A percentile compares a stretch with the other conserved stretches of the same genome.
Conservation (phyloP, 2,329 filamentous ascomycete genomes). For the Colletotrichum sp. region DNA sequence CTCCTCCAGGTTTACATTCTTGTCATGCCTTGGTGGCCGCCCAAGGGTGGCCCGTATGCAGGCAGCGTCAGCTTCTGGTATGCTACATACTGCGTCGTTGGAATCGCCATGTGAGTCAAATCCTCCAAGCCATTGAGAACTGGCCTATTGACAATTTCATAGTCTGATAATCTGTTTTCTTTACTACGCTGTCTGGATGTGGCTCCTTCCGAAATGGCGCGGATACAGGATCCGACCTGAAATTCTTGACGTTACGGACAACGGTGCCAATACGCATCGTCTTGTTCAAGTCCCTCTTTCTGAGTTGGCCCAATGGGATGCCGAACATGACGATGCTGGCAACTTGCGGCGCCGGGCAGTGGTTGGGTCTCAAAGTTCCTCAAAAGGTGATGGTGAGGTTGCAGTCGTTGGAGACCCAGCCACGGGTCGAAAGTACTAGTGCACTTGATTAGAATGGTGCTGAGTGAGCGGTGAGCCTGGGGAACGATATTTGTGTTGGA, state of each 20-base stretch:
- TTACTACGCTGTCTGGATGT: conserved; percentile 66
- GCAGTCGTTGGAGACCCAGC: not conserved
- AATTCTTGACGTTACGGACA: conserved; percentile 50
- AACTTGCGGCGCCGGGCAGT: conserved; percentile 24
- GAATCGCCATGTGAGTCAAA: conserved; percentile 64
- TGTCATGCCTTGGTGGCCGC: conserved; percentile 78
- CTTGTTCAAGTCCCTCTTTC: conserved; percentile 58
- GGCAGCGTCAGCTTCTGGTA: conserved; percentile 79
- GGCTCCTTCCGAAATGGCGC: conserved; percentile 55
- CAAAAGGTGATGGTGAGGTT: not conserved
- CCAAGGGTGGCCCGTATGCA: conserved; percentile 59
- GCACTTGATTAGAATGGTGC: not conserved
- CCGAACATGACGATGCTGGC: conserved; percentile 57
- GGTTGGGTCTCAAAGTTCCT: not conserved
- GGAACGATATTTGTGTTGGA: not conserved
- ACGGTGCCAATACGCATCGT: conserved; percentile 46
- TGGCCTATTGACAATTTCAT: rapidly evolving
- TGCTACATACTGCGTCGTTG: conserved; percentile 69
- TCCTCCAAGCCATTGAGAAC: rapidly evolving
- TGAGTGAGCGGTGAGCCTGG: not conserved
- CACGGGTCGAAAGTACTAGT: not conserved
- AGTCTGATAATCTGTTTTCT: conserved; percentile 57
- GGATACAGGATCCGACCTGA: conserved; percentile 62
- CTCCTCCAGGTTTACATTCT: conserved; percentile 66
- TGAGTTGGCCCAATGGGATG: conserved; percentile 61